Conservation (phyloP, 768 basidiomycete genomes). For the Leccinellum albellum region DNA sequence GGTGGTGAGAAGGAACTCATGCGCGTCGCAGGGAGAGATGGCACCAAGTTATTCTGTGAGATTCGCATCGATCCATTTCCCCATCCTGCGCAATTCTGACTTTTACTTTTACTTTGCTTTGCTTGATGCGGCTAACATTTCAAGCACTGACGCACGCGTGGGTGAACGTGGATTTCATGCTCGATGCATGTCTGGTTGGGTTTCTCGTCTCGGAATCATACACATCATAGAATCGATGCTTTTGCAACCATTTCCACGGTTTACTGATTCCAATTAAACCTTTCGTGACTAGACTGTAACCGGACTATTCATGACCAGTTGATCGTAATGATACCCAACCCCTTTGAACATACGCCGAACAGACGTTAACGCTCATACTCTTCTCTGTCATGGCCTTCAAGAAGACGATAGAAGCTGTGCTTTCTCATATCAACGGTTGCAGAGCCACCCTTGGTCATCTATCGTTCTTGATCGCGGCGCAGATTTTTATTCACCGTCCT, state of each 20-base stretch:
- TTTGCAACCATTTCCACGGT: neutral
- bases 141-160: slow-evolving; percentile 89
- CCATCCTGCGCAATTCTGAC: neutral
- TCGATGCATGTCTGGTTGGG: slow-evolving; percentile 89
- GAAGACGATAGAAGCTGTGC: neutral
- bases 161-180: slow-evolving; percentile 96
- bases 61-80: neutral
- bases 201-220: slow-evolving; percentile 75
- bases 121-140: neutral
- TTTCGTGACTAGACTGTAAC: neutral
- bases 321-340: neutral
- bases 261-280: neutral
- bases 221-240: slow-evolving; percentile 29
- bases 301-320: too few relatives aligned
- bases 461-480: neutral
- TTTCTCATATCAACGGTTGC: neutral
- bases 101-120: neutral
- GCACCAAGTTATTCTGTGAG: slow-evolving; percentile 91
- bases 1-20: slow-evolving; percentile 93
- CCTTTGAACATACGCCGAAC: neutral
- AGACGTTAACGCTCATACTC: neutral
- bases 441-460: neutral
- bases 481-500: neutral
- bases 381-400: too few relatives aligned
- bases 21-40: slow-evolving; percentile 93